Evolutionary conservation across 495 filamentous ascomycete genomes (phyloP).

Genomic region (Jackrogersella minutella): DNA sequence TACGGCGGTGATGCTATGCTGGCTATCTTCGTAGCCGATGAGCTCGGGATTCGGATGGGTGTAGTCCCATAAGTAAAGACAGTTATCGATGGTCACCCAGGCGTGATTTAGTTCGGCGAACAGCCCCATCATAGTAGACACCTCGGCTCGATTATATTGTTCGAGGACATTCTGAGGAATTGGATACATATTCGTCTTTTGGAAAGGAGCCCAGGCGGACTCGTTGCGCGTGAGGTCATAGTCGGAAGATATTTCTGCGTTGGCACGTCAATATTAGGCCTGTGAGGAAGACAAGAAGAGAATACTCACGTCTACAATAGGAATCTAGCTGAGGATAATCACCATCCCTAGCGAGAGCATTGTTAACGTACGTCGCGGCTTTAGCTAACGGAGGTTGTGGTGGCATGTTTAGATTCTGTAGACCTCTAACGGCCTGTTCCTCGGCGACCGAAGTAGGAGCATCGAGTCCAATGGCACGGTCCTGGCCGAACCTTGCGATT

Average conservation of each 20-base stretch:
- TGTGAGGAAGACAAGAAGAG: neutral
- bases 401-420: slow-evolving; percentile 43
- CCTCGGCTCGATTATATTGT: slow-evolving; percentile 83
- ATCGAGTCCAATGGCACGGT: slow-evolving; percentile 44
- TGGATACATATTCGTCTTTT: slow-evolving; percentile 78
- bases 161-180: slow-evolving; percentile 90
- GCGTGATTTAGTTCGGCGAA: slow-evolving; percentile 94
- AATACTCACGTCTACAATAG: slow-evolving; percentile 82
- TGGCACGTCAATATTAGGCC: slow-evolving; percentile 7
- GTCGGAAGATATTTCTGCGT: slow-evolving; percentile 83
- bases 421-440: slow-evolving; percentile 23
- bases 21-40: slow-evolving; percentile 90
- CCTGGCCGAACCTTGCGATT: slow-evolving; percentile 36
- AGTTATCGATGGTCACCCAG: slow-evolving; percentile 95
- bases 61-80: slow-evolving; percentile 97
- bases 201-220: slow-evolving; percentile 86
- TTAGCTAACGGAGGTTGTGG: slow-evolving; percentile 73
- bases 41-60: slow-evolving; percentile 84
- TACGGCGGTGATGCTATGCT: slow-evolving; percentile 84
- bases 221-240: slow-evolving; percentile 75
- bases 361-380: slow-evolving; percentile 84
- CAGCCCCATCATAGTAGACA: slow-evolving; percentile 87
- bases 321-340: slow-evolving; percentile 89
- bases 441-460: slow-evolving; percentile 39
- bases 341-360: slow-evolving; percentile 74